Conservation (phyloP, 441 rosid genomes). For the Adansonia madagascariensis region DNA sequence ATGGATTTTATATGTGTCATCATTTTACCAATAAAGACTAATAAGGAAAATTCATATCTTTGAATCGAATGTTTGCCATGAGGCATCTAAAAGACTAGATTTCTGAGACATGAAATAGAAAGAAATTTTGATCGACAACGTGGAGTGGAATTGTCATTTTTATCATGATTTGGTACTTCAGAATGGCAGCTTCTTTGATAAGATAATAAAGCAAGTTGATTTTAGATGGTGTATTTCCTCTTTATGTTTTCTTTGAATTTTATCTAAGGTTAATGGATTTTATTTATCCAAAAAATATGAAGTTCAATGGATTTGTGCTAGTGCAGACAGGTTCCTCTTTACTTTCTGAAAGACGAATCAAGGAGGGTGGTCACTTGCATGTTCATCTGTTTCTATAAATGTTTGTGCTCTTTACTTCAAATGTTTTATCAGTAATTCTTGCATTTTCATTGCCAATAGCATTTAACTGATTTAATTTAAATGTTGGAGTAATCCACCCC, state of each 20-base stretch:
- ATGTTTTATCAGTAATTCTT: slow-evolving; percentile 6
- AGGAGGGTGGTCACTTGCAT: neutral
- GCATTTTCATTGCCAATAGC: neutral
- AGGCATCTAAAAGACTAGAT: no score
- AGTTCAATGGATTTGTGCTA: neutral
- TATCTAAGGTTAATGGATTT: neutral
- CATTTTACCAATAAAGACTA: neutral
- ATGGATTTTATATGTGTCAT: neutral
- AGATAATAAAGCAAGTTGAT: slow-evolving; percentile 8
- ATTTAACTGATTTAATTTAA: neutral
- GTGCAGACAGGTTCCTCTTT: neutral
- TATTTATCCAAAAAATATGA: neutral
- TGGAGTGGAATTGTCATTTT: neutral
- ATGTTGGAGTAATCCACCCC: neutral
- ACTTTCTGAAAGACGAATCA: neutral
- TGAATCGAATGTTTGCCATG: neutral
- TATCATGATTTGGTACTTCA: neutral
- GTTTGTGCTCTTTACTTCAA: neutral
- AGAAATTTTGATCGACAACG: neutral
- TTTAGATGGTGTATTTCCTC: neutral
- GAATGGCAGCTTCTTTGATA: neutral
- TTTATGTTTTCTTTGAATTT: neutral
- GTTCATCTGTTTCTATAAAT: neutral
- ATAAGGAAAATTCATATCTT: neutral
- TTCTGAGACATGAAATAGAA: neutral